Conservation (phyloP, 176 grass and related monocot species). For the Aegilops tauschii region DNA sequence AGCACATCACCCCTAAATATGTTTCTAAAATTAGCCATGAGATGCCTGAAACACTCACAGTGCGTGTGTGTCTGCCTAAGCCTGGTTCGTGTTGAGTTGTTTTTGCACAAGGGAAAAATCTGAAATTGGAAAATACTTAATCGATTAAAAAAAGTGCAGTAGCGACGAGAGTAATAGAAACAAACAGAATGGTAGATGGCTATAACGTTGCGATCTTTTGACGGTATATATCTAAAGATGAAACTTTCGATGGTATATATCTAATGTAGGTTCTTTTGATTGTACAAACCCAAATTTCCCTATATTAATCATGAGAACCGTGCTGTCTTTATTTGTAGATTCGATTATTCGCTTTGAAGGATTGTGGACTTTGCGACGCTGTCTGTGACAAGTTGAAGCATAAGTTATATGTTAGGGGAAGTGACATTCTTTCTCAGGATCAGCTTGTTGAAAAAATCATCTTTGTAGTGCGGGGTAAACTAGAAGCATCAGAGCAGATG, state of each 20-base stretch:
- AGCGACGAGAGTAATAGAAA: too few relatives aligned
- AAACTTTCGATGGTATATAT: too few relatives aligned
- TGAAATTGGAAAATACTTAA: too few relatives aligned
- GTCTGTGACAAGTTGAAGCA: constrained; percentile 79
- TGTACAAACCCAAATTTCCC: too few relatives aligned
- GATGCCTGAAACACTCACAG: constrained; percentile 8
- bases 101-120: too few relatives aligned
- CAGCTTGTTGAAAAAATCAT: constrained; percentile 87
- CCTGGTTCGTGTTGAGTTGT: too few relatives aligned
- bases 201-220: too few relatives aligned
- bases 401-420: constrained; percentile 73
- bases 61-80: too few relatives aligned
- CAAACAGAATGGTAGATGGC: too few relatives aligned
- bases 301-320: background rate
- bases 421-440: constrained; percentile 60
- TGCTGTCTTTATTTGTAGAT: constrained; percentile 44
- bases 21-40: background rate
- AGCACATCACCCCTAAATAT: constrained; percentile 3
- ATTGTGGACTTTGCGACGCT: constrained; percentile 63
- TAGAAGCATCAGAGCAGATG: constrained; percentile 72
- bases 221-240: too few relatives aligned
- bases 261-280: too few relatives aligned
- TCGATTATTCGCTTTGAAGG: constrained; percentile 66
- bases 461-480: constrained; percentile 75
- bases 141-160: too few relatives aligned